Percentiles rank a stretch among this genome's conserved stretches.
Conservation (phyloP, 2,329 filamentous ascomycete species). For the Knoxdaviesia capensis region DNA sequence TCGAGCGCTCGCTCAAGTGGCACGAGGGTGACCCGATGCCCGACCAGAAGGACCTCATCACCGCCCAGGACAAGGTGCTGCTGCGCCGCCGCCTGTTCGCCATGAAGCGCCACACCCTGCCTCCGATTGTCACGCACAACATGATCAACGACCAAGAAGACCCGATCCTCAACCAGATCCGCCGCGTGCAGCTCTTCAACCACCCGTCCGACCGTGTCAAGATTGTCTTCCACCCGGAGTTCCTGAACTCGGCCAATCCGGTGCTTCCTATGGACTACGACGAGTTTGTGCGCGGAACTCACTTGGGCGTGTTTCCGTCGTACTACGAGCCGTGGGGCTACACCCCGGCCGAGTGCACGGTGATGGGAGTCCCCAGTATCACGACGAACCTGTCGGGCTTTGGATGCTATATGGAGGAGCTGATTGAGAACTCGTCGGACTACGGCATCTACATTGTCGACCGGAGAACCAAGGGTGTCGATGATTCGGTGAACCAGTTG, state of each 20-base stretch:
- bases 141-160: conserved; percentile 91
- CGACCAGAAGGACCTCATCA: conserved; percentile 92
- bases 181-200: conserved; percentile 93
- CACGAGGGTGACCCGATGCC: conserved; percentile 85
- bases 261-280: conserved; percentile 94
- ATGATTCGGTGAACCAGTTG: conserved; percentile 93
- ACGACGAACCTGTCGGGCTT: conserved; percentile 96
- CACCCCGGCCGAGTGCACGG: conserved; percentile 92
- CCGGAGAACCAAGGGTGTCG: conserved; percentile 81
- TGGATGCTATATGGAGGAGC: conserved; percentile 97
- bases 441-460: conserved; percentile 99
- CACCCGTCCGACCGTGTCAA: conserved; percentile 89
- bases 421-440: conserved; percentile 94
- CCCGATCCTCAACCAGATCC: conserved; percentile 86
- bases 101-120: conserved; percentile 81
- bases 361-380: conserved; percentile 97
- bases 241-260: conserved; percentile 86
- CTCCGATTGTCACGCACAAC: conserved; percentile 96
- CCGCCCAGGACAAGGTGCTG: conserved; percentile 77
- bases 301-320: conserved; percentile 86
- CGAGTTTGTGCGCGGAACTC: conserved; percentile 92
- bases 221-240: conserved; percentile 94
- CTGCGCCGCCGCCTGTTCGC: conserved; percentile 81
- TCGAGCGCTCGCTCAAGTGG: conserved; percentile 88
- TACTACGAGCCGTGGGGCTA: conserved; percentile 99